These are phyloP conservation scores for Populus euphratica DNA, from an alignment of 345 rosid species.

Conservation along the genomic window DNA sequence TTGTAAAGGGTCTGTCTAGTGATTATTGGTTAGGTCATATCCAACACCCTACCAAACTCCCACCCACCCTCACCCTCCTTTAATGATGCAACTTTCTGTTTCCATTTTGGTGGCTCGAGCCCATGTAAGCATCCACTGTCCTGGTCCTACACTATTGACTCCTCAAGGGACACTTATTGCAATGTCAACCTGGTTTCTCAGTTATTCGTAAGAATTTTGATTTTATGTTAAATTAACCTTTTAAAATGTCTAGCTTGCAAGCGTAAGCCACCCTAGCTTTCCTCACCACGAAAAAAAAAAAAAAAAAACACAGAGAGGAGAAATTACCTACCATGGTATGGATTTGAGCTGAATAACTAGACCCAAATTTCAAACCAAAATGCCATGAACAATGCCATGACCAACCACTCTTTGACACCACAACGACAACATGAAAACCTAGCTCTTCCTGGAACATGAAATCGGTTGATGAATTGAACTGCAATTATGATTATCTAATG, in stretches of 20 bases:
- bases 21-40: neutral
- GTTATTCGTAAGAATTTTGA: neutral
- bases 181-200: neutral
- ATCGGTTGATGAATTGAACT: slow-evolving; percentile 3
- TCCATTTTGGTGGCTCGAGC: neutral
- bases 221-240: too few species aligned
- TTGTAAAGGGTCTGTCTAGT: neutral
- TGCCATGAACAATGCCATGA: neutral
- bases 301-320: neutral
- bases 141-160: too few species aligned
- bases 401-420: neutral
- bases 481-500: neutral
- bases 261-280: neutral
- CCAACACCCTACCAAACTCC: slow-evolving; percentile 8
- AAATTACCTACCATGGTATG: neutral
- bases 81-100: neutral
- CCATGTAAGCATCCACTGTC: too few species aligned
- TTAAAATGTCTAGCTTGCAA: too few species aligned
- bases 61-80: neutral
- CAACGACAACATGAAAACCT: neutral
- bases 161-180: neutral
- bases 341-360: neutral
- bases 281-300: too few species aligned
- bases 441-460: neutral
- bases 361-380: neutral